Conservation (phyloP, 1,284 basidiomycete species). For the Somion occarium region DNA sequence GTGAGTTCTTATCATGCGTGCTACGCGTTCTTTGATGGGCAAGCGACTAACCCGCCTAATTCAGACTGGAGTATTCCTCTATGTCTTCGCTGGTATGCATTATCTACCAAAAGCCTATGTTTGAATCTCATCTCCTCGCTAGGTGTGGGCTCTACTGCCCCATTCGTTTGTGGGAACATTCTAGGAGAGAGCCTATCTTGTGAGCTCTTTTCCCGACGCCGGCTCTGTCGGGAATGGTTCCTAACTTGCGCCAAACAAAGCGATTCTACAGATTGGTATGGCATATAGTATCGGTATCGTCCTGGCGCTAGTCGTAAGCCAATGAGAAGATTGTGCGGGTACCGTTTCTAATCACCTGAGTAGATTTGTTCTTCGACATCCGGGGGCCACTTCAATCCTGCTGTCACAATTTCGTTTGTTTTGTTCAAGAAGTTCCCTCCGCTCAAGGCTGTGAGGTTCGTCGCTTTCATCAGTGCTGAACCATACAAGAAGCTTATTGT, state of each 20-base stretch:
- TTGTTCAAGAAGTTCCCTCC: constrained; percentile 53
- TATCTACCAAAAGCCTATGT: neutral
- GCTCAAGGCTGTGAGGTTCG: constrained; percentile 15
- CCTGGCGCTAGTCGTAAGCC: constrained; percentile 42
- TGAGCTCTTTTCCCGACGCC: constrained; percentile 34
- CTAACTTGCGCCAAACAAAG: constrained; percentile 27
- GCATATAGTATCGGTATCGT: constrained; percentile 62
- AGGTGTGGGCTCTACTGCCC: constrained; percentile 58
- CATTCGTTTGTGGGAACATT: constrained; percentile 49
- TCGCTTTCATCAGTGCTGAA: constrained; percentile 4
- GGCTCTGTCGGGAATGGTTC: constrained; percentile 2
- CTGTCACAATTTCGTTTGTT: constrained; percentile 50
- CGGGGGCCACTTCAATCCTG: constrained; percentile 62
- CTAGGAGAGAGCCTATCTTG: constrained; percentile 35
- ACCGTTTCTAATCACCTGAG: neutral
- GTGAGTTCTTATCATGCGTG: constrained; percentile 35
- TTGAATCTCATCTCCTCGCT: neutral
- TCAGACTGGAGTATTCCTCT: constrained; percentile 41
- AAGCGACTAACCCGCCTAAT: constrained; percentile 23
- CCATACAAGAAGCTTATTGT: neutral
- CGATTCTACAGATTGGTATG: constrained; percentile 55
- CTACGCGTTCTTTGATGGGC: constrained; percentile 26
- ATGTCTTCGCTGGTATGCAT: constrained; percentile 48
- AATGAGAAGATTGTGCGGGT: constrained; percentile 2
- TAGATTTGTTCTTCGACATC: constrained; percentile 47